Evolutionary conservation across 768 basidiomycete species (phyloP).

Genomic region (Terana coerulea): DNA sequence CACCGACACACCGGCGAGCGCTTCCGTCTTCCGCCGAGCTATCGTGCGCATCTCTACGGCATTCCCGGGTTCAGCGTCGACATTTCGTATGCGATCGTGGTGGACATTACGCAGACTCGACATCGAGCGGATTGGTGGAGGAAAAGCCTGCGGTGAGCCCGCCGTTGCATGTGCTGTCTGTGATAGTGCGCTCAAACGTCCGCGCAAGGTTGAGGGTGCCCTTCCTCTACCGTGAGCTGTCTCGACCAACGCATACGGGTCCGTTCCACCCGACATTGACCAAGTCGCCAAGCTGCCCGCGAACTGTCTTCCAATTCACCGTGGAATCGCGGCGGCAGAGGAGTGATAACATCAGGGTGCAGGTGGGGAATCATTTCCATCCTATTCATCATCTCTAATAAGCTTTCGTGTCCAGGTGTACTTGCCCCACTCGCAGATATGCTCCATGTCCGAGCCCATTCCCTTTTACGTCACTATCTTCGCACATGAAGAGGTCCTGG

Average conservation of each 20-base stretch:
- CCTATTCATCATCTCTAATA: background rate
- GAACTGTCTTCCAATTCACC: conserved; percentile 19
- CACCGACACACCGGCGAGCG: conserved; percentile 10
- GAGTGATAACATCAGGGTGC: conserved; percentile 14
- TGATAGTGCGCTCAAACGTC: background rate
- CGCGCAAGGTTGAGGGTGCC: conserved; percentile 18
- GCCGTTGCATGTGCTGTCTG: no score
- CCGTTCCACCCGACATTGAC: conserved; percentile 17
- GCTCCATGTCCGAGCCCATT: conserved; percentile 22
- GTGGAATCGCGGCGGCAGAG: conserved; percentile 13
- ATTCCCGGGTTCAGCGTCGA: conserved; percentile 23
- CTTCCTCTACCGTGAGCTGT: conserved; percentile 18
- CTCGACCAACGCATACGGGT: conserved; percentile 17
- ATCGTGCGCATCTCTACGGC: conserved; percentile 16
- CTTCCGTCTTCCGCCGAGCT: conserved; percentile 22
- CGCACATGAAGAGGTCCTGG: conserved; percentile 20
- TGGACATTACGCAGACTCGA: conserved; percentile 16
- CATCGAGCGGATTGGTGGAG: conserved; percentile 21
- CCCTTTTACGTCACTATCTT: conserved; percentile 24
- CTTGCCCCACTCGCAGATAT: conserved; percentile 22
- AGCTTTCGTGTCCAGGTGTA: conserved; percentile 18
- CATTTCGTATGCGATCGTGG: conserved; percentile 21
- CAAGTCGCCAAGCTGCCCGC: conserved; percentile 14
- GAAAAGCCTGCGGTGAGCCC: conserved; percentile 12
- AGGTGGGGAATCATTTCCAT: conserved; percentile 16